A percentile compares a stretch with the other conserved stretches of the same genome.
Conservation (phyloP, 257 asterid species). For the Asclepias syriaca region DNA sequence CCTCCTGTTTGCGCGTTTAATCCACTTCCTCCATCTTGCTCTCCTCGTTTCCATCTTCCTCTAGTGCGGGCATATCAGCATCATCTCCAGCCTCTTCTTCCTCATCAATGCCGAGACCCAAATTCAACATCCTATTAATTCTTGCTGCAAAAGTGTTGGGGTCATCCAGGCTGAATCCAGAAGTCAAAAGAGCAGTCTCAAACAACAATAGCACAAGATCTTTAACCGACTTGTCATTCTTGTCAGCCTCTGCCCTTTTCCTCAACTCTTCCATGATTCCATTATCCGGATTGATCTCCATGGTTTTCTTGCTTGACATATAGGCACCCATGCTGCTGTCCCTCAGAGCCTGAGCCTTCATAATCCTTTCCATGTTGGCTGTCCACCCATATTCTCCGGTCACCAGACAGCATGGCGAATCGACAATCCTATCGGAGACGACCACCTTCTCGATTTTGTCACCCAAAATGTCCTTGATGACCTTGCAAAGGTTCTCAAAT, state of each 20-base stretch:
- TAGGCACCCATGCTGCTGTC: slow-evolving; percentile 70
- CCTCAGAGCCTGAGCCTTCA: slow-evolving; percentile 79
- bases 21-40: slow-evolving; percentile 96
- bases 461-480: slow-evolving; percentile 61
- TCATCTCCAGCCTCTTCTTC: slow-evolving; percentile 53
- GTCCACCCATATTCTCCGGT: slow-evolving; percentile 82
- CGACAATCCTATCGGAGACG: slow-evolving; percentile 67
- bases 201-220: slow-evolving; percentile 60
- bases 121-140: slow-evolving; percentile 73
- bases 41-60: slow-evolving; percentile 64
- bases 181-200: slow-evolving; percentile 69
- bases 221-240: slow-evolving; percentile 77
- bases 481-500: slow-evolving; percentile 66
- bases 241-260: slow-evolving; percentile 68
- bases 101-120: slow-evolving; percentile 77
- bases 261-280: slow-evolving; percentile 83
- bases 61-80: slow-evolving; percentile 62
- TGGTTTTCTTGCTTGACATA: slow-evolving; percentile 87
- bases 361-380: slow-evolving; percentile 75
- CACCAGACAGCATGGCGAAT: slow-evolving; percentile 75
- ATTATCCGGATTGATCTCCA: slow-evolving; percentile 82
- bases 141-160: slow-evolving; percentile 65
- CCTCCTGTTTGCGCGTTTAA: not conserved
- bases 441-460: slow-evolving; percentile 77
- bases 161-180: slow-evolving; percentile 82